Conservation (phyloP, 352 stramenopile species). For the Aphanomyces euteiches region DNA sequence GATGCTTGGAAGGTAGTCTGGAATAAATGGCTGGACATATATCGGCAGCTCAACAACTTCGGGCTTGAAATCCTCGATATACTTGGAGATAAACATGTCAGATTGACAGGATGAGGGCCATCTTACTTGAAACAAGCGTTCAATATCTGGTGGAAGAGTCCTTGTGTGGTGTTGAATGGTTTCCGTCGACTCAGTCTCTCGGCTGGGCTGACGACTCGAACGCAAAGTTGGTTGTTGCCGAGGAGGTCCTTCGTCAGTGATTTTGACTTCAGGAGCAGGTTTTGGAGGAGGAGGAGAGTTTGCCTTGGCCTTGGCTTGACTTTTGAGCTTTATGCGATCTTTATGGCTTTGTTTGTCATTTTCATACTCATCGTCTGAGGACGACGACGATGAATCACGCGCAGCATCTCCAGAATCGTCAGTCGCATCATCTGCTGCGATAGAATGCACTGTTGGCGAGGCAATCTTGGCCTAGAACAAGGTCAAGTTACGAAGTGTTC, state of each 20-base stretch:
- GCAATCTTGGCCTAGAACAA: too few species aligned
- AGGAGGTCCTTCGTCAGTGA: slow-evolving; percentile 13
- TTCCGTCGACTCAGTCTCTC: neutral
- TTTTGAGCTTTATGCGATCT: slow-evolving; percentile 52
- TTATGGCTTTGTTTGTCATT: slow-evolving; percentile 50
- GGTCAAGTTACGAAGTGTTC: too few species aligned
- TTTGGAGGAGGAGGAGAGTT: slow-evolving; percentile 54
- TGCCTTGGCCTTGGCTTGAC: slow-evolving; percentile 47
- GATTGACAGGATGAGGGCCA: neutral
- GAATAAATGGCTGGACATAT: slow-evolving; percentile 90
- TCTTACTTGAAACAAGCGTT: slow-evolving; percentile 54
- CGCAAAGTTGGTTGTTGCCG: too few species aligned
- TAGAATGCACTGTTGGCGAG: neutral
- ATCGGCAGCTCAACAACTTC: slow-evolving; percentile 88
- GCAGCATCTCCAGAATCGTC: slow-evolving; percentile 24
- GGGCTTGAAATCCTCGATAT: slow-evolving; percentile 80
- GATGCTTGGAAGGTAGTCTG: slow-evolving; percentile 85
- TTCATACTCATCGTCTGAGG: slow-evolving; percentile 52
- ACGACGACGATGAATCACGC: slow-evolving; percentile 32
- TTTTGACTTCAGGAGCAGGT: slow-evolving; percentile 17
- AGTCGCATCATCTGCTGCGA: neutral
- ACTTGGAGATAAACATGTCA: slow-evolving; percentile 35
- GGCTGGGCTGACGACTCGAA: neutral
- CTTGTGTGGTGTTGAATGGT: slow-evolving; percentile 9
- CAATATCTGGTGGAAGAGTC: slow-evolving; percentile 50